Base-by-base conservation (phyloP, 305 asterid species). In the Plantago coronopus region DNA sequence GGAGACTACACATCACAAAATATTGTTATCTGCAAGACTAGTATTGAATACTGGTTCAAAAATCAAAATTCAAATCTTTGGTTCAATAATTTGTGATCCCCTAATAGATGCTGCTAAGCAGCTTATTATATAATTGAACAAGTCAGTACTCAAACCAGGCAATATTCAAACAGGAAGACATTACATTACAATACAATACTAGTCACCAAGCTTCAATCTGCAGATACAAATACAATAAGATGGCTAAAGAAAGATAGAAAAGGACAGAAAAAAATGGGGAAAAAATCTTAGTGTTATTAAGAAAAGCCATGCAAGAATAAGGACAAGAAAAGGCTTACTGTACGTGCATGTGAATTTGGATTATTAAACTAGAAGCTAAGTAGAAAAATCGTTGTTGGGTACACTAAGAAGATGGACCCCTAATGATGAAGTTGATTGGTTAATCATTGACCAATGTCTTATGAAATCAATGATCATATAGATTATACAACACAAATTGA, bases 401-500 rank as follows among this genome's bases (percentile, higher is more conserved):
- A 34, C 40, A 34, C 40, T 34, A 34, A 34, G 12, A 54, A 31
- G 6, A 54, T 66, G 67, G 59, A 47, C 66, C 59, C 71, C 2
- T 20, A 21, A 22, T 51, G 57, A 63, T 48, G 59, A 45, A 12
- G 62, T 56, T 68, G 63, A 65, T 74, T 78, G 74, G 77, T 59
- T 78, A 48, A 71, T 78, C 38, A 78, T 74, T 74, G 80, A 78
- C 80, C 69, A 69, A 25, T 71, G 76, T 62, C 38, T 68, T 27
- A 17, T 62, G 58, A 62, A 38, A 48, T 67, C 15, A 56, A 67
- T 47, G 57, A 63, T 11, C 12, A 48, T 42, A 16, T 27, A 40
- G 8, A 40, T 2, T 10, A n/a, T n/a, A n/a, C 14, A 43, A 13
- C 48, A 43, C 16, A 2, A 2, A 43, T 5, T 12, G 29, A n/a